Evolutionary conservation across 257 asterid species (phyloP).

Genomic region (Nicotiana undulata): DNA sequence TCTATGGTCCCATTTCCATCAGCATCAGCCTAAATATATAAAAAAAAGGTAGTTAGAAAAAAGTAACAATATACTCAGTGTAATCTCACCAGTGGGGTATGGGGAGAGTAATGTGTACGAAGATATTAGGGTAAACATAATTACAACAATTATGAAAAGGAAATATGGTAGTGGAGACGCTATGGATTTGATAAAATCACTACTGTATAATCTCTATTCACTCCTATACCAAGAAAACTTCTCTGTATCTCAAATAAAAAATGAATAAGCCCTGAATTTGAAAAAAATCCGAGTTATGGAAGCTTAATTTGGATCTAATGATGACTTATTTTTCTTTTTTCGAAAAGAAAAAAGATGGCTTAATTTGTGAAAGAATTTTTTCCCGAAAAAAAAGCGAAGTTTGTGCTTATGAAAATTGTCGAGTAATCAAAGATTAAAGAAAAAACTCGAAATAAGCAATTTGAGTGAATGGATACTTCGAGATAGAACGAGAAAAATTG

Average conservation of each 20-base stretch:
- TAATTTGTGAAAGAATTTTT: neutral
- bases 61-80: no score
- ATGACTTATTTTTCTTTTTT: no score
- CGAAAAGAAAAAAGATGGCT: no score
- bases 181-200: neutral
- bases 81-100: no score
- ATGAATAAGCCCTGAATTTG: neutral
- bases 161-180: no score
- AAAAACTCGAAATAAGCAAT: neutral
- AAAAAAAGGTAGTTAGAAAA: neutral
- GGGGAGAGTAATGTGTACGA: no score
- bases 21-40: conserved; percentile 58
- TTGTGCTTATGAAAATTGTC: neutral
- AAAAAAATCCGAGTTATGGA: neutral
- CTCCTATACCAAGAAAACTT: neutral
- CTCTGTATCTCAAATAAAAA: neutral
- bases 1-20: conserved; percentile 95
- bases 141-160: no score
- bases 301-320: neutral
- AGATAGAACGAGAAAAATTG: neutral
- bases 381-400: fast-evolving
- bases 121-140: no score
- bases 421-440: neutral
- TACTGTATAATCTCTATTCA: neutral
- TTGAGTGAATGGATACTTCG: neutral